Evolutionary conservation across 768 basidiomycete species (phyloP), one percentile per base, ranked within the genome.

Genomic region (Leccinum subtestaceum): DNA sequence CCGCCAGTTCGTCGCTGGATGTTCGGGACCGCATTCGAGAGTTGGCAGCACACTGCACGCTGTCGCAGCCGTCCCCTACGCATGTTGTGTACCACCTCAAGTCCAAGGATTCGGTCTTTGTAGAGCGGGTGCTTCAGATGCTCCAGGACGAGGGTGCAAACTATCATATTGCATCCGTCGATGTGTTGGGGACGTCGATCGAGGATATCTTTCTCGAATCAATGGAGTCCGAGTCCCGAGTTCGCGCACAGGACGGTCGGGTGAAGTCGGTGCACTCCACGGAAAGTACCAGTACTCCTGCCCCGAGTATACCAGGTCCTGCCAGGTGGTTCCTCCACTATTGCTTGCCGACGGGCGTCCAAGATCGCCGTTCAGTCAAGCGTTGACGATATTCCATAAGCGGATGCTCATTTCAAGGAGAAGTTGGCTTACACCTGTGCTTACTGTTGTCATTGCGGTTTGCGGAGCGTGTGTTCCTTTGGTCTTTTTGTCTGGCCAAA

Each of bases 181-280:
- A 91, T 56, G 78, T 91, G 23, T 72, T 88, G 21, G 86, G 87
- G 10, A 86, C 89, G 1, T 84, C 88, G 8, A 86, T 93, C 43
- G 91, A 93, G 70, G 88, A 91, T 57, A 88, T 93, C 47, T 93
- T 93, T 75, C 78, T 93, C 19, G 78, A 81, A 40, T 72, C 92
- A 17, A 90, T 91, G 88, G 71, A 72, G 50, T 75, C 79, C 4
- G 66, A 70, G 53, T 48, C 17, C 29, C 57, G n/a, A 36, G 27
- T 11, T 1, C 55, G 45, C 19, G 66, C 50, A 2, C 48, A 34
- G 15, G 74, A 80, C 25, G 72, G 77, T 13, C 61, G 59, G 3
- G 60, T 68, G 13, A 63, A 67, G 46, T 67, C 62, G 17, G 59
- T 64, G 34, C 50, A 57, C 19, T 67, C 61, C 21, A 32, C 52